Percentiles rank a stretch among this genome's conserved stretches.
Conservation (phyloP, 2,329 filamentous ascomycete species). For the Cladophialophora carrionii region DNA sequence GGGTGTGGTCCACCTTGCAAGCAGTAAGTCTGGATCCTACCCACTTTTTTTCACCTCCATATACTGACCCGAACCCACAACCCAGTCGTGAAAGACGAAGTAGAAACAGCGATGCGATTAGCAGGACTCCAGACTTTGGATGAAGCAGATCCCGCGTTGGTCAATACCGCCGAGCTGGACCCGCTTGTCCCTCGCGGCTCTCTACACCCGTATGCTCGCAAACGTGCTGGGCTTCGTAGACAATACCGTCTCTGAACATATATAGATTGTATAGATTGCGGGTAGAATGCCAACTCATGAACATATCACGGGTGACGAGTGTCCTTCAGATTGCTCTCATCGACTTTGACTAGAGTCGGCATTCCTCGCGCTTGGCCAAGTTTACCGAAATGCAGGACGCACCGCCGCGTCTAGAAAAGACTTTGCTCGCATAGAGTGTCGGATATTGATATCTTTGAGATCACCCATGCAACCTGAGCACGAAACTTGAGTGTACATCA, state of each 20-base stretch:
- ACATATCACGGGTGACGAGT: not conserved
- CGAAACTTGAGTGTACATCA: not conserved
- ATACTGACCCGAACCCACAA: conserved; percentile 49
- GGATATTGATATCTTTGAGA: not conserved
- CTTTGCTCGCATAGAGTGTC: not conserved
- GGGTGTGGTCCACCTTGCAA: conserved; percentile 55
- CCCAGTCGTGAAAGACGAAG: conserved; percentile 62
- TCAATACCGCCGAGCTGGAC: conserved; percentile 57
- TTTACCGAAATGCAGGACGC: not conserved
- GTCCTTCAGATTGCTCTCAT: not conserved
- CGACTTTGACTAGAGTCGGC: not conserved
- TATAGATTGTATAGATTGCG: too few relatives aligned
- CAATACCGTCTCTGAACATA: conserved; percentile 15
- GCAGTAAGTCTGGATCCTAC: conserved; percentile 45
- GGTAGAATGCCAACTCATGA: too few relatives aligned
- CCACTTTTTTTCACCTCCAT: conserved; percentile 50
- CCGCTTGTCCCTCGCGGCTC: conserved; percentile 51
- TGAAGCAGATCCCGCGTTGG: conserved; percentile 63
- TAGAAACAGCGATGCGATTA: conserved; percentile 68
- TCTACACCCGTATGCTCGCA: conserved; percentile 50
- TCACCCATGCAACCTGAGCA: not conserved
- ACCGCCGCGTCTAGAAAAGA: not conserved
- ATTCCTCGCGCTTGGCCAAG: not conserved
- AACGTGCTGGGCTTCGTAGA: conserved; percentile 4
- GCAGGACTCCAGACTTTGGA: conserved; percentile 65